A percentile compares a stretch with the other conserved stretches of the same genome.
phyloP scores from a whole-genome alignment of 2,329 filamentous ascomycete species.

The Nothomitra cinnamomea region DNA sequence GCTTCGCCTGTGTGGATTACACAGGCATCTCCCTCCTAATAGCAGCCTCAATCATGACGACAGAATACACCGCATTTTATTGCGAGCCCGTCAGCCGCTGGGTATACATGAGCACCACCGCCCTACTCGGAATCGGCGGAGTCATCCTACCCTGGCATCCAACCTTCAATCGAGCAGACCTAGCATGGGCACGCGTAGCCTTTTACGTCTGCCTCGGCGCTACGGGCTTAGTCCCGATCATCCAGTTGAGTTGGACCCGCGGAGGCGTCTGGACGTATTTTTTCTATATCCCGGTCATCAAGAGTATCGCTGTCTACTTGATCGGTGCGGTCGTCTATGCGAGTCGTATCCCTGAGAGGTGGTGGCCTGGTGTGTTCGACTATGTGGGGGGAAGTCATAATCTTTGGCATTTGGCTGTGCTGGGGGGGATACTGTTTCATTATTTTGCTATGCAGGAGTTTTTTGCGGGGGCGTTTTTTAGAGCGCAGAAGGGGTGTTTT shows the following conservation, averaged over 20 bases:
- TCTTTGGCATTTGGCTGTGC: conserved; percentile 87
- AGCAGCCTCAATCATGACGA: conserved; percentile 91
- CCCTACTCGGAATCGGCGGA: conserved; percentile 64
- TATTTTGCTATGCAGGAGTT: conserved; percentile 93
- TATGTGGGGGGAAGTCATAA: conserved; percentile 94
- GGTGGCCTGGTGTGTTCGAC: conserved; percentile 84
- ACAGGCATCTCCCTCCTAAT: conserved; percentile 93
- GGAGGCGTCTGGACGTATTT: conserved; percentile 66
- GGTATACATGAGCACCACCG: conserved; percentile 70
- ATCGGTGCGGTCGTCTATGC: conserved; percentile 75
- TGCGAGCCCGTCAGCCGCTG: conserved; percentile 81
- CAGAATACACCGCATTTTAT: conserved; percentile 97
- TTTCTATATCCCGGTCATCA: conserved; percentile 77
- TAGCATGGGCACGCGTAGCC: conserved; percentile 80
- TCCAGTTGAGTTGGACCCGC: conserved; percentile 65
- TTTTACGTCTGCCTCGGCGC: conserved; percentile 80
- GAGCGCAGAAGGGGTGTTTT: conserved; percentile 32
- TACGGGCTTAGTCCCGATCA: conserved; percentile 76
- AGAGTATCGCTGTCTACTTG: conserved; percentile 76
- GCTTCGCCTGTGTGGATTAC: conserved; percentile 96
- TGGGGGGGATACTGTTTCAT: conserved; percentile 94
- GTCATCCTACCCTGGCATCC: conserved; percentile 94
- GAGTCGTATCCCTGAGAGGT: conserved; percentile 81
- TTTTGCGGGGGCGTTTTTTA: conserved; percentile 60
- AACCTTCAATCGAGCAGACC: conserved; percentile 78